phyloP scores from a whole-genome alignment of 805 yeast genomes.

The Candida wancherniae region DNA sequence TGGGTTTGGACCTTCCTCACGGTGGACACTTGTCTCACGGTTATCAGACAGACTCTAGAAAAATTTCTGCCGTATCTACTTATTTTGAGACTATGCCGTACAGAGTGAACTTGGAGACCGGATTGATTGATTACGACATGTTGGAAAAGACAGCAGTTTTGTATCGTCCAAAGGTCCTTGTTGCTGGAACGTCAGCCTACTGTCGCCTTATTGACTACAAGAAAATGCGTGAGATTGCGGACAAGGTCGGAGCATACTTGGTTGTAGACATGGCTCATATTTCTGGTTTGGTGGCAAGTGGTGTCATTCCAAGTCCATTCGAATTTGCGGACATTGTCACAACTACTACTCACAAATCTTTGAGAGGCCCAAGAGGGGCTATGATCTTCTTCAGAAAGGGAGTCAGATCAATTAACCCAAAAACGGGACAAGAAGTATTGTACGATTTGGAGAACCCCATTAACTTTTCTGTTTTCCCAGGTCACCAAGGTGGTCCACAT shows the following conservation, averaged over 20 bases:
- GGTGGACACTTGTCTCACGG: slow-evolving; percentile 99
- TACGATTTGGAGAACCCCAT: slow-evolving; percentile 93
- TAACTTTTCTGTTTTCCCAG: slow-evolving; percentile 99
- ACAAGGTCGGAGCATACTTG: slow-evolving; percentile 93
- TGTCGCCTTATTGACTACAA: slow-evolving; percentile 94
- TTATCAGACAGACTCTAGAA: slow-evolving; percentile 89
- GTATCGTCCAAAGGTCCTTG: slow-evolving; percentile 93
- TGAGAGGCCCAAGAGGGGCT: slow-evolving; percentile 99
- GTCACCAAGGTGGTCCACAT: slow-evolving; percentile 99
- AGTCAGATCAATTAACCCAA: slow-evolving; percentile 70
- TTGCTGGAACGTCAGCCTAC: slow-evolving; percentile 98
- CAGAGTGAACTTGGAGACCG: slow-evolving; percentile 87
- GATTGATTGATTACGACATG: slow-evolving; percentile 93
- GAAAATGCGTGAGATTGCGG: slow-evolving; percentile 95
- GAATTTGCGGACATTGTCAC: slow-evolving; percentile 97
- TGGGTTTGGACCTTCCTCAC: slow-evolving; percentile 98
- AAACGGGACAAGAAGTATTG: slow-evolving; percentile 85
- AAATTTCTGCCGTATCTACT: slow-evolving; percentile 92
- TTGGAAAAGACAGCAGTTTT: slow-evolving; percentile 85
- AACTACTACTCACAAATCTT: slow-evolving; percentile 96
- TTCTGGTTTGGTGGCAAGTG: slow-evolving; percentile 93
- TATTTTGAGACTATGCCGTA: slow-evolving; percentile 99
- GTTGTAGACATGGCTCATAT: slow-evolving; percentile 98
- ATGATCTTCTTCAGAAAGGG: slow-evolving; percentile 99
- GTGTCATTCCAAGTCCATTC: slow-evolving; percentile 93